A percentile compares a stretch with the other conserved stretches of the same genome.
phyloP scores from a whole-genome alignment of 2,329 filamentous ascomycete species.

The Thelonectria rubi region DNA sequence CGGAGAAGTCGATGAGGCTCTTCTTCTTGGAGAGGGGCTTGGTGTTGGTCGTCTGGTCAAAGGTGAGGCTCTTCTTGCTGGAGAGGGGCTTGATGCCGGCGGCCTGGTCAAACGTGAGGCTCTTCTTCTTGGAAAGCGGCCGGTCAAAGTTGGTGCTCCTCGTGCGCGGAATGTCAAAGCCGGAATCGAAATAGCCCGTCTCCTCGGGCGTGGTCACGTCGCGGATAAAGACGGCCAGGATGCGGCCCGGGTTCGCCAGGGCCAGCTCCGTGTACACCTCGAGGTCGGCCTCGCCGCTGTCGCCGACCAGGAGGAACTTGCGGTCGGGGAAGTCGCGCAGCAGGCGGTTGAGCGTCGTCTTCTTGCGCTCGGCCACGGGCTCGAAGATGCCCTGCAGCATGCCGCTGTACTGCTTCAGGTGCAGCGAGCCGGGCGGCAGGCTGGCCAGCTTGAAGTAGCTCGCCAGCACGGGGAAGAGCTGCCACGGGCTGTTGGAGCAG shows the following conservation, averaged over 20 bases:
- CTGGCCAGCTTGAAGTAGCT: conserved; percentile 84
- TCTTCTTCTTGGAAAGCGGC: conserved; percentile 41
- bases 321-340: conserved; percentile 89
- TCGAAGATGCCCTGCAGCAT: conserved; percentile 99
- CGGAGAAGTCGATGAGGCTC: conserved; percentile 68
- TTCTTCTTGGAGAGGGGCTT: conserved; percentile 47
- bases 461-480: conserved; percentile 88
- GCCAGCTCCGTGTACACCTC: conserved; percentile 98
- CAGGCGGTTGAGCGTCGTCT: conserved; percentile 84
- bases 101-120: conserved; percentile 32
- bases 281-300: conserved; percentile 95
- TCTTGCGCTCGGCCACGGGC: conserved; percentile 94
- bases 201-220: conserved; percentile 86
- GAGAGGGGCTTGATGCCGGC: conserved; percentile 40
- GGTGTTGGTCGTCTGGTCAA: conserved; percentile 32
- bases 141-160: conserved; percentile 42
- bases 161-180: conserved; percentile 46
- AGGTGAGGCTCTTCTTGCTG: conserved; percentile 39
- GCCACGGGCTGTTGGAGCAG: conserved; percentile 99
- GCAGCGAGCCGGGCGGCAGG: conserved; percentile 87
- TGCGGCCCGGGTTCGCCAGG: conserved; percentile 80
- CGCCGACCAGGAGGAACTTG: conserved; percentile 90
- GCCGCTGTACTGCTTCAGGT: conserved; percentile 94
- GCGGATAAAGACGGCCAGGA: conserved; percentile 90
- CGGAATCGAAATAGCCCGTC: conserved; percentile 79